These are phyloP conservation scores for Mucor lusitanicus DNA, from an alignment of 371 early-diverging fungal species.

Conservation along the genomic window DNA sequence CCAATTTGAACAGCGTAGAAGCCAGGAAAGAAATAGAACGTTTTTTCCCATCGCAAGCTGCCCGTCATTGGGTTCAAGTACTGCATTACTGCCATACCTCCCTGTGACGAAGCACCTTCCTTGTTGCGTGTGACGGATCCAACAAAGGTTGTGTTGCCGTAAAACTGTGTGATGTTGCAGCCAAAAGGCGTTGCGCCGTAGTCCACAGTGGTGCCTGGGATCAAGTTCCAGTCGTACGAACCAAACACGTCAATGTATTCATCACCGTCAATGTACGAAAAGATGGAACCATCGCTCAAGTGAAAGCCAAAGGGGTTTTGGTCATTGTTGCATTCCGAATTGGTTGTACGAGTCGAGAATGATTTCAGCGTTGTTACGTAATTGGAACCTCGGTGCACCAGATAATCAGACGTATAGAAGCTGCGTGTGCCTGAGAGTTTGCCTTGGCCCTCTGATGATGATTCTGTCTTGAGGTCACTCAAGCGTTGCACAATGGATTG, in stretches of 20 bases:
- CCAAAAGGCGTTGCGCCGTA: conserved; percentile 25
- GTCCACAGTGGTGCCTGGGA: conserved; percentile 35
- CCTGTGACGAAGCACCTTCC: neutral
- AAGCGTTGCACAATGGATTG: neutral
- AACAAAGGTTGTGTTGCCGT: conserved; percentile 30
- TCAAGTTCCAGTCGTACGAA: conserved; percentile 36
- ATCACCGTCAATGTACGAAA: conserved; percentile 25
- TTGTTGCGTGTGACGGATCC: conserved; percentile 20
- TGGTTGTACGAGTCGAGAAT: conserved; percentile 30
- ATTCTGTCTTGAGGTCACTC: neutral
- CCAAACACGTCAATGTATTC: conserved; percentile 34
- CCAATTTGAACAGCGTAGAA: conserved; percentile 31
- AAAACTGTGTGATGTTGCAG: conserved; percentile 23
- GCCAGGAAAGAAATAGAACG: conserved; percentile 29
- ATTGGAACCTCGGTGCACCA: conserved; percentile 22
- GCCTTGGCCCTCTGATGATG: conserved; percentile 7
- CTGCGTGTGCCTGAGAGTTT: conserved; percentile 17
- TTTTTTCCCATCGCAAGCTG: conserved; percentile 26
- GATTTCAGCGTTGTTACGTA: conserved; percentile 31
- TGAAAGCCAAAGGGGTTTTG: conserved; percentile 38
- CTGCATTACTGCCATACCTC: conserved; percentile 35
- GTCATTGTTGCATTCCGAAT: conserved; percentile 32
- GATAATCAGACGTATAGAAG: conserved; percentile 15
- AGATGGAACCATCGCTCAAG: conserved; percentile 33
- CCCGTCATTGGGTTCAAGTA: conserved; percentile 31